Base-by-base conservation (phyloP, 1,139 yeast species). In the Saccharomyces hybrid region DNA sequence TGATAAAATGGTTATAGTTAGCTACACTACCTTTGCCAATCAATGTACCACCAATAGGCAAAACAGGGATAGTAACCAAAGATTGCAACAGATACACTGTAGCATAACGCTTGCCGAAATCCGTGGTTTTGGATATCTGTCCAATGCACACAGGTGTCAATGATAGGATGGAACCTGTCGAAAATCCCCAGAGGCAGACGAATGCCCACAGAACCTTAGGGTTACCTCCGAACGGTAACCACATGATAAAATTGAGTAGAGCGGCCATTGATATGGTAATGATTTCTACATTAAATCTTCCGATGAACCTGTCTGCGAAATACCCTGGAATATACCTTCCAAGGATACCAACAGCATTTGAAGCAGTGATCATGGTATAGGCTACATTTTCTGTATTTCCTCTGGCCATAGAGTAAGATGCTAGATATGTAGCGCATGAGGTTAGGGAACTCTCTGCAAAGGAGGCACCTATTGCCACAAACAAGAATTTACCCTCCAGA, bases 271-370 rank as follows among this genome's bases (percentile, higher is more conserved):
- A 26, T 59, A 79, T 66, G 70, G 80, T 72, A 24, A 65, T 55
- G 32, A 78, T 70, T 64, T 79, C 78, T 19, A 83, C 73, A 61
- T 83, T 84, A 67, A 79, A 83, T 42, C 80, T 73, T 0, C 90
- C 90, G 31, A 78, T 57, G 56, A 67, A 75, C 55, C 73, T 79
- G 56, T 85, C 86, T 0, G 83, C 77, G 8, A 78, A 59, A 31
- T 73, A 67, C 0, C 84, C 83, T 0, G 88, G 84, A 5, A 81
- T 61, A 54, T 77, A 76, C 56, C 89, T 71, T 1, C 88, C 89
- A 2, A 77, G 59, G 14, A 82, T 74, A 4, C 88, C 88, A 2
- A 80, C 72, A 0, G 82, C 84, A 68, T 83, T 84, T 61, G 77
- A 73, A 8, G 80, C 73, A 0, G 88, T 82, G 42, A 83, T 72